These are phyloP conservation scores for Annona cherimola DNA, from an alignment of 164 flowering plant genomes.

Conservation along the genomic window DNA sequence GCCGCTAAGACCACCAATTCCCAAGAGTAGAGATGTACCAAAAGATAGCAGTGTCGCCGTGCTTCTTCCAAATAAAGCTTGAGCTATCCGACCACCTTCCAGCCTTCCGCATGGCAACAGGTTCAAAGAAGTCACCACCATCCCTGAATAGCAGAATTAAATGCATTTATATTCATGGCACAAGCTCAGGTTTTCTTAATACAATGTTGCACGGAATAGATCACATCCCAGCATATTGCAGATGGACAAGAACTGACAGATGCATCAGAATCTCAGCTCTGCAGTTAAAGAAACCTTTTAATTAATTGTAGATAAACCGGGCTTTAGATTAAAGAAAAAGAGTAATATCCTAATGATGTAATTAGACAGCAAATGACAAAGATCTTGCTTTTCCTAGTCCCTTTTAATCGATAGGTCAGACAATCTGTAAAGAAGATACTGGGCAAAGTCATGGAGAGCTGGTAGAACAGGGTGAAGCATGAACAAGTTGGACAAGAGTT, in stretches of 20 bases:
- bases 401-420: not conserved
- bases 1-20: conserved; percentile 86
- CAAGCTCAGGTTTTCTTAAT: not conserved
- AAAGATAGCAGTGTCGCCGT: conserved; percentile 62
- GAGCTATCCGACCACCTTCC: conserved; percentile 96
- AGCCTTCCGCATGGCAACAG: conserved; percentile 88
- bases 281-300: not conserved
- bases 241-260: not conserved
- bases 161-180: not conserved
- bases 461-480: not conserved
- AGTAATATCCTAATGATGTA: not conserved
- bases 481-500: too few relatives aligned
- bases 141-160: conserved; percentile 43
- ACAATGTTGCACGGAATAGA: not conserved
- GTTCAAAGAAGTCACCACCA: conserved; percentile 94
- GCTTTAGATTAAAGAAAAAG: not conserved
- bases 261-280: not conserved
- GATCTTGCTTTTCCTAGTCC: not conserved
- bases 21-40: conserved; percentile 72
- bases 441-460: not conserved
- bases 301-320: too few relatives aligned
- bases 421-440: not conserved
- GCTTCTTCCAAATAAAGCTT: conserved; percentile 84
- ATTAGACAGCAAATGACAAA: not conserved
- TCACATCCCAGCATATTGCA: not conserved